Evolutionary conservation across 345 rosid species (phyloP), one percentile per base, ranked within the genome.

Genomic region (Anastatica hierochuntica): DNA sequence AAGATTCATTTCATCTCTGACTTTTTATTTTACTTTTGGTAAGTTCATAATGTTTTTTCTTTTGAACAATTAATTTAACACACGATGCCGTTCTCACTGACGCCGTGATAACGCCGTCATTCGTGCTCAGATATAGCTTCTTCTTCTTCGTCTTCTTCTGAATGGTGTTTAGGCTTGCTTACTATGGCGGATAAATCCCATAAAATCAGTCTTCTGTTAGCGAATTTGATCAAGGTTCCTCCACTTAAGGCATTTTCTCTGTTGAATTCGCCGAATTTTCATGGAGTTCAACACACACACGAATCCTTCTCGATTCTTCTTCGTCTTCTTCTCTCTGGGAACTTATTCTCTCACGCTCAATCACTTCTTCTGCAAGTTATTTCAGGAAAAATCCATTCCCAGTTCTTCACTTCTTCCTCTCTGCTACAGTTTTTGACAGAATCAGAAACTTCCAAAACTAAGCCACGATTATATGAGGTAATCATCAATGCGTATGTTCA

Each of bases 201-300:
- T 12, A 76, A 57, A 71, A 52, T 71, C 7, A 60, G 69, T 8
- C 0, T 33, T 30, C 43, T 74, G 19, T 49, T 76, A 15, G 53
- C 74, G 16, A 73, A 63, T 41, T 20, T 88, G 73, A 68, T 61
- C 73, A 82, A 84, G 55, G 35, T 31, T 49, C 96, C 76, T 24
- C 94, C 88, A 2, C 39, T 66, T 1, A 68, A 63, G 38, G 81
- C 80, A 17, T 69, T 68, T 49, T 68, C 72, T 4, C 44, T 84
- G 48, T 72, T 77, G 67, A 52, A 76, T 12, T 64, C 81, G 9
- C 43, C 78, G 2, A 48, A 53, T 7, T 46, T 49, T 7, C 67
- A 73, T 37, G 73, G 70, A 47, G 16, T 76, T 10, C 71, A 76
- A 35, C 92, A 78, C 67, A 68, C 74, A 11, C 74, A 56, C 31